Evolutionary conservation across 495 filamentous ascomycete species (phyloP), one percentile per base, ranked within the genome.

Genomic region (Thermothielavioides terrestris): DNA sequence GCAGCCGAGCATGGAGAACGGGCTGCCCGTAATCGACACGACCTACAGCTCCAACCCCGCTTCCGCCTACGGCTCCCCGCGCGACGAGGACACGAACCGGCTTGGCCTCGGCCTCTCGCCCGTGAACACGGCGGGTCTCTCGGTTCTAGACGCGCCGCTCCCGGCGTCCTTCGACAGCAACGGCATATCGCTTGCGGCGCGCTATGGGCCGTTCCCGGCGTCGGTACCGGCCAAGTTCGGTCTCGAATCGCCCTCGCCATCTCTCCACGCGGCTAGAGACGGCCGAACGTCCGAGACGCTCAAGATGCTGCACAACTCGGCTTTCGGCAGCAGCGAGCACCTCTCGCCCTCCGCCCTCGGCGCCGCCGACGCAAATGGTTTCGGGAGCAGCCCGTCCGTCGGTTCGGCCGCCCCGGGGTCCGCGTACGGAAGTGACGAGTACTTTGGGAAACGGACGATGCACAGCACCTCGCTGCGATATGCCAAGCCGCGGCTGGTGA

Each of bases 161-260:
- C 92, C 92, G 8, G 89, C 88, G 10, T 97, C 92, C 1, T 96
- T 98, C 61, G 94, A 97, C 64, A 94, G 88, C 60, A 89, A 97
- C 56, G 92, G 92, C 36, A 87, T 95, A 17, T 95, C 90, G 6
- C 85, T 88, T 60, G 86, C 86, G 46, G 91, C 92, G 21, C 79
- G 89, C 42, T 86, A 89, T 35, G 94, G 88, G 1, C 88, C 92
- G 0, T 88, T 94, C 56, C 91, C 91, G 11, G 85, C 91, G 7
- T 97, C 92, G 1, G 83, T 98, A 28, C 92, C 92, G 1, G 85
- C 89, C 12, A 88, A 89, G 54, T 96, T 97, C 59, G 89, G 88
- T 9, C 67, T 95, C 49, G 92, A 95, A 40, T 94, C 90, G 2
- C 88, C 90, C 15, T 87, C 91, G 0, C 74, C 78, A n/a, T 88